phyloP scores from a whole-genome alignment of 495 filamentous ascomycete genomes.

The Corynascus novoguineensis region DNA sequence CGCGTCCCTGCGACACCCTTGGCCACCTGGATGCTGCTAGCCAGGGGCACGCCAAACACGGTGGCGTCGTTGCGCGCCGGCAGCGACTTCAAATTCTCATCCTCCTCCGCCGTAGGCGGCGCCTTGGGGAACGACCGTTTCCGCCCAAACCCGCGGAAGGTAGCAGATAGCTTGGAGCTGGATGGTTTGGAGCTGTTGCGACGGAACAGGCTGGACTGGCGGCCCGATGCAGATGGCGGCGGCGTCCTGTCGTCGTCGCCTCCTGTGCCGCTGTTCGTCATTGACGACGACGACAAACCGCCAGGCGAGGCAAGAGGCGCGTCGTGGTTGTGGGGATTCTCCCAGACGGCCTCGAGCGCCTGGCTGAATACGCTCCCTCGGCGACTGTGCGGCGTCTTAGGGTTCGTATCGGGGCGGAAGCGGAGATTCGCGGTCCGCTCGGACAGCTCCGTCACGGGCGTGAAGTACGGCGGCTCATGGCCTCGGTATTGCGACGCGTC shows the following conservation, averaged over 20 bases:
- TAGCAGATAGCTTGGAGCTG: slow-evolving; percentile 31
- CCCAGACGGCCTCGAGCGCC: slow-evolving; percentile 9
- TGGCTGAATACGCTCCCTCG: slow-evolving; percentile 11
- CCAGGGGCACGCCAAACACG: slow-evolving; percentile 37
- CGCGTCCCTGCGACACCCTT: slow-evolving; percentile 35
- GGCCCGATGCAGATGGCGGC: background rate
- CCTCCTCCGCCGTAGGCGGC: slow-evolving; percentile 5
- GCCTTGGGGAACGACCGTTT: slow-evolving; percentile 6
- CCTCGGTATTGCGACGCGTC: background rate
- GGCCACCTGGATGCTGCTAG: slow-evolving; percentile 37
- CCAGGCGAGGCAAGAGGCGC: slow-evolving; percentile 8
- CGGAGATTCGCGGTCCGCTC: background rate
- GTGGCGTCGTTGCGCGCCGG: slow-evolving; percentile 15
- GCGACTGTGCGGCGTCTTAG: slow-evolving; percentile 4
- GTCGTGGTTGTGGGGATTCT: slow-evolving; percentile 17
- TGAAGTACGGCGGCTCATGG: slow-evolving; percentile 4
- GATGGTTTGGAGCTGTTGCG: slow-evolving; percentile 33
- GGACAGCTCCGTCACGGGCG: slow-evolving; percentile 13
- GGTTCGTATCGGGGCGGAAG: background rate
- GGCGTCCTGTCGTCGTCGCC: background rate
- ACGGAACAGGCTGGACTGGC: slow-evolving; percentile 18
- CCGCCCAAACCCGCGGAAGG: slow-evolving; percentile 19
- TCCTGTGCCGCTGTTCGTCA: too few relatives aligned
- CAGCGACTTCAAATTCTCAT: too few relatives aligned
- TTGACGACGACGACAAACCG: background rate